Percentiles rank a stretch among this genome's conserved stretches.
phyloP scores from a whole-genome alignment of 2,329 filamentous ascomycete genomes.

The Talaromyces pinophilus region DNA sequence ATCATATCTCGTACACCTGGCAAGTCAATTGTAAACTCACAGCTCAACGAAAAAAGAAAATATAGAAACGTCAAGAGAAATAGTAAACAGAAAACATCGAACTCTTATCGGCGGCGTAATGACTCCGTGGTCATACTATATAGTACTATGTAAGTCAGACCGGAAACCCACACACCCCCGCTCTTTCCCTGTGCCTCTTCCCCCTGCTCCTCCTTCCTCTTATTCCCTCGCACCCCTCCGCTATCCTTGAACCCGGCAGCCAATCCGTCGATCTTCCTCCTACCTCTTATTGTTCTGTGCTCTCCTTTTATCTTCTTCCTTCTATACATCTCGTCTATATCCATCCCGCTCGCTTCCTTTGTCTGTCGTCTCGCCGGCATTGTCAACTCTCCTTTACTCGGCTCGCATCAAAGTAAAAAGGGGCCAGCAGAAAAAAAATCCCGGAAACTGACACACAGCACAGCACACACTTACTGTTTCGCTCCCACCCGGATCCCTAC shows the following conservation, averaged over 20 bases:
- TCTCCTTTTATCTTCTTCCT: conserved; percentile 6
- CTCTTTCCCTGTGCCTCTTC: conserved; percentile 6
- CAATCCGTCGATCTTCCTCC: not conserved
- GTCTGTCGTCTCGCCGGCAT: not conserved
- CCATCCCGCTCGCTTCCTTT: conserved; percentile 5
- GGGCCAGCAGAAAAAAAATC: not conserved
- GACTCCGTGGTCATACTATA: not conserved
- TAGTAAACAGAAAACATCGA: not conserved
- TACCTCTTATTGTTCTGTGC: not conserved
- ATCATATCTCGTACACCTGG: not conserved
- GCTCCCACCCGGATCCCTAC: conserved; percentile 14
- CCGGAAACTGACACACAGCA: not conserved
- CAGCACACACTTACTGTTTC: not conserved
- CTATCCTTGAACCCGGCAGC: not conserved
- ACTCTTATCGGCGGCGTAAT: not conserved
- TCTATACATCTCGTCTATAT: not conserved
- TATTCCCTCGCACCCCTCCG: conserved; percentile 12
- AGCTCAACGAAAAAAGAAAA: not conserved
- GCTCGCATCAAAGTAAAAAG: not conserved
- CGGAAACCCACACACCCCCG: conserved; percentile 9
- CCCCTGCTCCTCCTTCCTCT: conserved; percentile 9
- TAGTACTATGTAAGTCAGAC: not conserved
- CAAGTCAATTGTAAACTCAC: not conserved
- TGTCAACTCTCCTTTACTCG: conserved; percentile 3
- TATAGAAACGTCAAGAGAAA: not conserved